Base-by-base conservation (phyloP, 352 stramenopile species). In the Peronospora farinosa region DNA sequence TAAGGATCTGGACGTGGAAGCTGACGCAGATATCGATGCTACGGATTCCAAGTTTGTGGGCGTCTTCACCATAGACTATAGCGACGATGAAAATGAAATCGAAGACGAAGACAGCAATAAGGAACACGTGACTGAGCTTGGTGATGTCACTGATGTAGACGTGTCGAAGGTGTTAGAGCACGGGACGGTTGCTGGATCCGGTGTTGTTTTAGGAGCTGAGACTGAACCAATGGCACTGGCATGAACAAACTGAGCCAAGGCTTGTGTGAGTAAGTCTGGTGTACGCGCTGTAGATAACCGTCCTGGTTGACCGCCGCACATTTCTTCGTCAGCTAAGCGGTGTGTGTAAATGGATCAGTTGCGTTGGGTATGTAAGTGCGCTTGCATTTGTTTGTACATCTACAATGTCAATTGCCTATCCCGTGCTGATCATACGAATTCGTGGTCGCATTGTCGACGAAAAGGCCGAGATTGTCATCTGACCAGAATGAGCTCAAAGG, bases 1-100 rank as follows among this genome's bases (percentile, higher is more conserved):
- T 35, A 37, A 74, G 31, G 51, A 71, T 27, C n/a, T 19, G 43
- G 54, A 54, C 27, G 45, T 51, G 28, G 44, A 60, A n/a, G 36
- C 16, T 30, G 44, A 12, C 11, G 51, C 19, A 40, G 41, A 43
- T 39, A 40, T 44, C 12, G 60, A 52, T 45, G 31, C 46, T 5
- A 60, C 60, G 15, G 63, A 69, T 21, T 25, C 53, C 17, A 72
- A 79, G 19, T 88, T 88, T 54, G 74, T 85, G 13, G 78, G 72
- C 12, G 74, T 88, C 42, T 88, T 88, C 48, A 88, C 78, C 40
- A 88, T 88, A 66, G 77, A 86, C 47, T 83, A 88, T 55, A 88
- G 77, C 47, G 78, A 88, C 37, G 74, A 86, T 44, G 78, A 88
- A 56, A 72, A 81, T 11, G 76, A 82, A 19, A 40, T 65, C 44